A percentile compares a stretch with the other conserved stretches of the same genome.
Conservation (phyloP, 225 moss, liverwort and hornwort species). For the Bryum argenteum region DNA sequence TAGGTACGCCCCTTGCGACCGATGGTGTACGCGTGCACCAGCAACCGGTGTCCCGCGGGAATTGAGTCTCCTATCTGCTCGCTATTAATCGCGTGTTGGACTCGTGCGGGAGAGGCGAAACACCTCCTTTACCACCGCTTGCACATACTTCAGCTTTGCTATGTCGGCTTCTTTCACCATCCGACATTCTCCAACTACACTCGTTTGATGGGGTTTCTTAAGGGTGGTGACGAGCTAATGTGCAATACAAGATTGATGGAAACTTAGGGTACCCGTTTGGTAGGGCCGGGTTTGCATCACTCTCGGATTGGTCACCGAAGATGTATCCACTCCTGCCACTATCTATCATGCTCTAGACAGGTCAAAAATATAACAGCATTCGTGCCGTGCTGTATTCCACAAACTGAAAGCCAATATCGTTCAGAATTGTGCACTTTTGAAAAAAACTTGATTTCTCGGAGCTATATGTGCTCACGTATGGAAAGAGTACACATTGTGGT, state of each 20-base stretch:
- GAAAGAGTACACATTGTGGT: too few relatives aligned
- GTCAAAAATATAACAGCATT: too few relatives aligned
- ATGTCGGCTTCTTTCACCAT: conserved; percentile 38
- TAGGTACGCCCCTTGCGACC: conserved; percentile 22
- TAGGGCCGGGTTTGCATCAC: too few relatives aligned
- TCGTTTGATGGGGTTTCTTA: conserved; percentile 5
- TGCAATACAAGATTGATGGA: too few relatives aligned
- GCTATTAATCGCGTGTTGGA: conserved; percentile 9
- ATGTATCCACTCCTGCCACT: conserved; percentile 34
- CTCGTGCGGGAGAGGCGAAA: conserved; percentile 53
- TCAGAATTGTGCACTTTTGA: too few relatives aligned
- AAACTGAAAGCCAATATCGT: too few relatives aligned
- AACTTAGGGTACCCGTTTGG: too few relatives aligned
- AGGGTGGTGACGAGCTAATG: too few relatives aligned
- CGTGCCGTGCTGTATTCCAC: too few relatives aligned
- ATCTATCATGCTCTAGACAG: conserved; percentile 43
- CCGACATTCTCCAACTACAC: conserved; percentile 32
- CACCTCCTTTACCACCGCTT: conserved; percentile 49
- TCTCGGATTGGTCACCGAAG: conserved; percentile 21
- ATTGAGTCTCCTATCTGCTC: conserved; percentile 38
- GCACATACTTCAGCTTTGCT: conserved; percentile 30
- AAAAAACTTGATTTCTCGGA: too few relatives aligned
- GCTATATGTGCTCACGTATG: too few relatives aligned
- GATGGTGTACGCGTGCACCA: conserved; percentile 43
- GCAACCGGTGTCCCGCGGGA: conserved; percentile 44